These are phyloP conservation scores for Panicum virgatum DNA, from an alignment of 202 grass and related monocot species.

Conservation along the genomic window DNA sequence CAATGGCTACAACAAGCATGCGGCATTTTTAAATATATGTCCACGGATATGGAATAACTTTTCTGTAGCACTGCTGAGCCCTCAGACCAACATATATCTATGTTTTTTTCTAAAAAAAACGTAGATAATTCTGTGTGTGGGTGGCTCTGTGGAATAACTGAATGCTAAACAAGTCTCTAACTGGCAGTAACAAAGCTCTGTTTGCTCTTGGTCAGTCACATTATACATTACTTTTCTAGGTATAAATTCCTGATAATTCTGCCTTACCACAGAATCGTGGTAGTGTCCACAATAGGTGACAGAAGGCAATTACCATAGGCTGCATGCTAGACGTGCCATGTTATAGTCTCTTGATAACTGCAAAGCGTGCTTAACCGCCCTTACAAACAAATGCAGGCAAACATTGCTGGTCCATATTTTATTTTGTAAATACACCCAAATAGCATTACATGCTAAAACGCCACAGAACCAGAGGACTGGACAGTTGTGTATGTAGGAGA, in stretches of 20 bases:
- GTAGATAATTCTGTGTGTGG: not conserved
- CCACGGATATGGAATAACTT: not conserved
- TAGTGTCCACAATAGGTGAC: not conserved
- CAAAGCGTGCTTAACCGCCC: not conserved
- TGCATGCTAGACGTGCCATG: not conserved
- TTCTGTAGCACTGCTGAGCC: not conserved
- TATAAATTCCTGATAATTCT: not conserved
- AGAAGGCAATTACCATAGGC: conserved; percentile 1
- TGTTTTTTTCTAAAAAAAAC: no score
- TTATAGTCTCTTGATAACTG: not conserved
- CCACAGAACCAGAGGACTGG: not conserved
- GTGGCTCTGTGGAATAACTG: not conserved
- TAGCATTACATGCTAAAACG: not conserved
- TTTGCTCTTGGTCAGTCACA: not conserved
- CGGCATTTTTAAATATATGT: conserved; percentile 11
- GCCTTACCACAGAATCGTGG: not conserved
- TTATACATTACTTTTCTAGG: not conserved
- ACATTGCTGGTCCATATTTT: not conserved
- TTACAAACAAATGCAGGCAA: conserved; percentile 3
- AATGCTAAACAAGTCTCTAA: conserved; percentile 10
- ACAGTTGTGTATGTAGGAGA: not conserved
- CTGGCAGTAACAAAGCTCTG: not conserved
- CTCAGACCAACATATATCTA: not conserved
- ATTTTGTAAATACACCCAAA: not conserved
- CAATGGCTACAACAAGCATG: not conserved